Conservation (phyloP, 225 moss, liverwort and hornwort genomes). For the Straminergon stramineum region DNA sequence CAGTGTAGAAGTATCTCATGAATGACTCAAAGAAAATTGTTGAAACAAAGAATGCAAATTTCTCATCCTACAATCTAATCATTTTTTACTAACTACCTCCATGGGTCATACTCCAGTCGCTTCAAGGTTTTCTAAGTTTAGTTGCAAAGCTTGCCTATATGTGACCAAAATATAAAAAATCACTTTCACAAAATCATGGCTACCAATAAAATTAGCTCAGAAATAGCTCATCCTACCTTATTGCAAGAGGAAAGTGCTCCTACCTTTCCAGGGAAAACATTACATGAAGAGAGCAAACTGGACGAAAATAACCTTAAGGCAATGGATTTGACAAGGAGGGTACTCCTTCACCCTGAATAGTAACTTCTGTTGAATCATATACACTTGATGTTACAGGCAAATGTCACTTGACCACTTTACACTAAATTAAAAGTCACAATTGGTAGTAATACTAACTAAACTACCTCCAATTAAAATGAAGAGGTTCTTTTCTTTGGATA, state of each 20-base stretch:
- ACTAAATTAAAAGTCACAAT: conserved; percentile 26
- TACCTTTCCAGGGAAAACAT: background rate
- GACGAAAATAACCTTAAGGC: background rate
- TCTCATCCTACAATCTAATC: background rate
- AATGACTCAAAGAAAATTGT: background rate
- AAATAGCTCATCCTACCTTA: background rate
- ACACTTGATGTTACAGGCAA: conserved; percentile 28
- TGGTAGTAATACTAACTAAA: conserved; percentile 14
- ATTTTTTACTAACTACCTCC: background rate
- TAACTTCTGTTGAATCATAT: conserved; percentile 38
- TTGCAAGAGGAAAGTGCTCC: background rate
- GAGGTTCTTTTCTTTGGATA: background rate
- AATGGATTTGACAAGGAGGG: conserved; percentile 3
- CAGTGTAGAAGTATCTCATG: background rate
- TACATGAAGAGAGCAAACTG: background rate
- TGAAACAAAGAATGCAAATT: background rate
- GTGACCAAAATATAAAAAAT: background rate
- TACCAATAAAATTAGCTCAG: background rate
- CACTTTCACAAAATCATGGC: background rate
- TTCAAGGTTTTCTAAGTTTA: background rate
- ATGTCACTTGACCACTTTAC: conserved; percentile 30
- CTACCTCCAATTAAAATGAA: conserved; percentile 23
- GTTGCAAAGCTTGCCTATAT: no score
- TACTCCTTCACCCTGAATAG: conserved; percentile 11
- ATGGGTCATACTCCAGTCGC: fast-evolving